These are phyloP conservation scores for Jamesozyma hellenica DNA, from an alignment of 805 yeast species.

Conservation along the genomic window DNA sequence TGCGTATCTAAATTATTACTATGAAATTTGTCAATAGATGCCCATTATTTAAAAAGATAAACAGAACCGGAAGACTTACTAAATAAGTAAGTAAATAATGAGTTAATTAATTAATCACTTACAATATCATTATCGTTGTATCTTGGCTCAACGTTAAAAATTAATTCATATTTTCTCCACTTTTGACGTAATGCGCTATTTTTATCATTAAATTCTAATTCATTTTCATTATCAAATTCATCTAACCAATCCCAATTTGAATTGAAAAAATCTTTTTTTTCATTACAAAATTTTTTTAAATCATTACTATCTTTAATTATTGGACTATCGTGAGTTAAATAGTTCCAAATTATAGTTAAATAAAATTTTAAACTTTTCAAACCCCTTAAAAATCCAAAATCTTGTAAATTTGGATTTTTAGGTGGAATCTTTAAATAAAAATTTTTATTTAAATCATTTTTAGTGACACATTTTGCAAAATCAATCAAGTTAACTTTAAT, in stretches of 20 bases:
- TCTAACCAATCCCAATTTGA: conserved; percentile 32
- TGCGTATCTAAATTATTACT: no score
- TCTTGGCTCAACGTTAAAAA: conserved; percentile 29
- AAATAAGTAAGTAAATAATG: no score
- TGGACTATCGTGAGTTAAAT: conserved; percentile 38
- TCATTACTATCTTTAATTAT: conserved; percentile 18
- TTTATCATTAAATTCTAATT: conserved; percentile 24
- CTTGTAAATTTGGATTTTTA: conserved; percentile 47
- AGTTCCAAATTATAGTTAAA: conserved; percentile 48
- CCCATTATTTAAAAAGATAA: no score
- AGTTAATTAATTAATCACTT: conserved; percentile 22
- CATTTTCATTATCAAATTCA: conserved; percentile 30
- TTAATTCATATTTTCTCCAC: conserved; percentile 30
- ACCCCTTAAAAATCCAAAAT: conserved; percentile 80
- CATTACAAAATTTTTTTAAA: conserved; percentile 12
- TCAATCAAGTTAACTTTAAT: conserved; percentile 71
- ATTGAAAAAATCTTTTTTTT: conserved; percentile 14
- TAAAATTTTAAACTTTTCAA: conserved; percentile 60
- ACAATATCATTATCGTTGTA: conserved; percentile 24
- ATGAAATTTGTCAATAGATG: no score
- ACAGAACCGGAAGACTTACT: no score
- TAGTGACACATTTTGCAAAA: conserved; percentile 86
- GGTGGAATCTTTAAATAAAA: conserved; percentile 59
- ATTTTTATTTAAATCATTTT: conserved; percentile 34
- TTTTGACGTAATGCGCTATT: conserved; percentile 24